Evolutionary conservation across 108 stramenopile species (phyloP).

Genomic region (Skeletonema marinoi): DNA sequence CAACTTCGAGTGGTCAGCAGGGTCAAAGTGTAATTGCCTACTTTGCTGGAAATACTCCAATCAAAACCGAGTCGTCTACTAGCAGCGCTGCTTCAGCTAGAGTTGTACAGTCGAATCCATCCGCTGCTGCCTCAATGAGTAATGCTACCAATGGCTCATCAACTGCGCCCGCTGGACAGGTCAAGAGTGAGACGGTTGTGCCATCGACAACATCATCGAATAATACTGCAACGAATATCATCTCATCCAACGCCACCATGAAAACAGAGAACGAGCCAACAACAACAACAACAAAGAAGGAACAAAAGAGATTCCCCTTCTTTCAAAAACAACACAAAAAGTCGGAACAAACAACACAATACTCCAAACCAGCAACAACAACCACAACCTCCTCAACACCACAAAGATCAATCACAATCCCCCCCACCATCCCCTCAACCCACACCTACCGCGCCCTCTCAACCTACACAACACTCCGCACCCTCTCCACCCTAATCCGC

Average conservation of each 20-base stretch:
- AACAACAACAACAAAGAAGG: slow-evolving; percentile 2
- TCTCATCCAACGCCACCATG: too few relatives aligned
- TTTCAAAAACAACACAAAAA: background rate
- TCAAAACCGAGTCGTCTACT: background rate
- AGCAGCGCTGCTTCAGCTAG: background rate
- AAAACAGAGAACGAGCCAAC: background rate
- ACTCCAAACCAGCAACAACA: background rate
- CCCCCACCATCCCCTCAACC: slow-evolving; percentile 20
- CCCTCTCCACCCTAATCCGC: slow-evolving; percentile 63
- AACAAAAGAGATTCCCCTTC: background rate
- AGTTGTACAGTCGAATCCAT: background rate
- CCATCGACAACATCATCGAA: background rate
- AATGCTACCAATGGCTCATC: background rate
- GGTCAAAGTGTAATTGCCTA: background rate
- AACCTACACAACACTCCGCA: slow-evolving; percentile 77
- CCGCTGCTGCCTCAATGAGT: too few relatives aligned
- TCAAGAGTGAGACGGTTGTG: background rate
- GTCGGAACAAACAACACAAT: background rate
- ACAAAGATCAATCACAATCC: slow-evolving; percentile 27
- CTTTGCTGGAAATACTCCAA: background rate
- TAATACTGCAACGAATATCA: background rate
- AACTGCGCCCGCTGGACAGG: background rate
- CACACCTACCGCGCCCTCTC: slow-evolving; percentile 67
- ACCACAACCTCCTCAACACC: background rate
- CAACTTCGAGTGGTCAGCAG: background rate